phyloP scores from a whole-genome alignment of 164 flowering plant species.

The Paratinospora sagittata region DNA sequence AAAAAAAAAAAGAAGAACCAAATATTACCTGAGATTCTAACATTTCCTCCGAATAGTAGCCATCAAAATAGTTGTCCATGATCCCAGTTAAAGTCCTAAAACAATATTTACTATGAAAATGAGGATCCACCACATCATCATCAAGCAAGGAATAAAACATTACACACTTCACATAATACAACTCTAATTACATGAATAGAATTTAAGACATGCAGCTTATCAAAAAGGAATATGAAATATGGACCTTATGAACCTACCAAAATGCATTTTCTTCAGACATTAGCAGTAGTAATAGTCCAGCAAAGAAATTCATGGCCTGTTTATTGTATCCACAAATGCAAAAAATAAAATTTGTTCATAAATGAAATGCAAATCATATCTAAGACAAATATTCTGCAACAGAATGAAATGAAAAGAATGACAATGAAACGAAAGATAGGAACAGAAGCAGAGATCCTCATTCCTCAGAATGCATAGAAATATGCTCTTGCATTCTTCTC shows the following conservation, averaged over 20 bases:
- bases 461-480: too few species aligned
- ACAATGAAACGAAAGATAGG: not conserved
- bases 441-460: not conserved
- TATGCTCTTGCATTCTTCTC: not conserved
- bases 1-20: not conserved
- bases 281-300: constrained; percentile 79
- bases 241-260: constrained; percentile 48
- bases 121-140: not conserved
- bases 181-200: not conserved
- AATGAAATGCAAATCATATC: constrained; percentile 11
- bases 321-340: constrained; percentile 10
- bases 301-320: constrained; percentile 99
- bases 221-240: not conserved
- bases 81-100: constrained; percentile 84
- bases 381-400: not conserved
- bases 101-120: constrained; percentile 5
- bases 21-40: constrained; percentile 84
- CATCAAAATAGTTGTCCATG: constrained; percentile 94
- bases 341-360: not conserved
- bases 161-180: not conserved
- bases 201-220: not conserved
- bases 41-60: constrained; percentile 98
- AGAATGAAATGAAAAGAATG: not conserved
- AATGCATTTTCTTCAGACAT: constrained; percentile 99
- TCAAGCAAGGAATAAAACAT: not conserved